Base-by-base conservation (phyloP, 2,329 filamentous ascomycete species). In the Apiospora kogelbergensis region DNA sequence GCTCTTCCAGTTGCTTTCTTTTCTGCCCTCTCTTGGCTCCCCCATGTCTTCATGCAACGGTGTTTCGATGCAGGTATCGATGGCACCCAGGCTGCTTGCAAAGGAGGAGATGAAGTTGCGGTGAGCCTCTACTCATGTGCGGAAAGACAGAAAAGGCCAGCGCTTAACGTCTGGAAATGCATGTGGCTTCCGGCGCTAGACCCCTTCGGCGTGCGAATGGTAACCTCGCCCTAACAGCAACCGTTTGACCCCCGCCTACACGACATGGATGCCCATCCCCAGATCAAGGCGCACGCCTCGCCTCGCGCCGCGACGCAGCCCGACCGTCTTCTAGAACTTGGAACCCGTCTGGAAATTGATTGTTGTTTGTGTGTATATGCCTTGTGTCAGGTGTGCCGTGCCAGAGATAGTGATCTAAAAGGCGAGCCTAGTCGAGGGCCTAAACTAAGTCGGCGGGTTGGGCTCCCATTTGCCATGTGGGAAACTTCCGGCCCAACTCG, bases 401-500 rank as follows among this genome's bases (percentile, higher is more conserved):
- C n/a, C n/a, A n/a, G 40, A 15, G 40, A 15, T 42, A 15, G 40
- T 42, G 40, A 42, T 42, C 17, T 42, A 13, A 33, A 33, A 33
- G 33, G 7, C 33, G 24, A 7, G 24, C 30, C 46, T 53, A 20
- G 46, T 42, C 46, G 13, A 53, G 26, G 24, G 46, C 24, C 46
- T 20, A 53, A 11, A 13, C 26, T 33, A 57, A 24, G 53, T 37
- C 9, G 53, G 53, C n/a, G 17, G 30, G 20, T 60, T 60, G 53
- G 53, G 53, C 53, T 37, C 53, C 53, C 37, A 60, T 17, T 37
- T 20, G 53, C 53, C 53, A 33, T 60, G 53, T 60, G 53, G 48
- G 26, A 57, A 57, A 57, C 15, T 57, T 57, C 26, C 53, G 30
- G 53, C 53, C 53, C 53, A 60, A 57, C 48, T 57, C 48, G 48